Evolutionary conservation across 192 early-diverging fungal genomes (phyloP).

Genomic region (Gigaspora rosea): DNA sequence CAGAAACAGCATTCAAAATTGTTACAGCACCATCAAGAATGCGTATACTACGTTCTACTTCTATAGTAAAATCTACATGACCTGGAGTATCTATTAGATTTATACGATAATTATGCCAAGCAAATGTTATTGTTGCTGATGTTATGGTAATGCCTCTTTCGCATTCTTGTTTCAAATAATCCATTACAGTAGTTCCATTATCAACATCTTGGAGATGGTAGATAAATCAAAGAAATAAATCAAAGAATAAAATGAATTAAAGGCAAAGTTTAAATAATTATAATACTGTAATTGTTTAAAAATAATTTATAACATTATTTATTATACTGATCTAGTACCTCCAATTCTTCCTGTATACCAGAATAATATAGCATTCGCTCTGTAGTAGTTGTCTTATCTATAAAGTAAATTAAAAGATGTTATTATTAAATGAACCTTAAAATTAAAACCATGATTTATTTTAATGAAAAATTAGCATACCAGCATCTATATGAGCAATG

Average conservation of each 20-base stretch:
- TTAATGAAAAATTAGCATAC: constrained; percentile 35
- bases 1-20: constrained; percentile 92
- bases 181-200: constrained; percentile 92
- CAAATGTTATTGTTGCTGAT: constrained; percentile 75
- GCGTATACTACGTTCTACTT: constrained; percentile 88
- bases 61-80: constrained; percentile 95
- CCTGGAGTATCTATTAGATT: constrained; percentile 97
- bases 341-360: constrained; percentile 84
- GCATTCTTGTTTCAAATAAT: constrained; percentile 85
- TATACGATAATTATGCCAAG: constrained; percentile 55
- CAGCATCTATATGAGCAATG: constrained; percentile 97
- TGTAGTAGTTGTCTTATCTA: constrained; percentile 91
- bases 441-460: not conserved
- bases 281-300: not conserved
- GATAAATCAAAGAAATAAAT: not conserved
- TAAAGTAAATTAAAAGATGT: not conserved
- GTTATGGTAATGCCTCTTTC: constrained; percentile 94
- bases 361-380: constrained; percentile 97
- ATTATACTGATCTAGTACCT: constrained; percentile 43
- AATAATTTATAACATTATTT: not conserved
- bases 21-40: constrained; percentile 94
- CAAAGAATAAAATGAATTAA: not conserved
- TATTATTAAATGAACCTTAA: not conserved
- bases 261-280: not conserved
- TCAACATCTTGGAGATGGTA: constrained; percentile 67